Base-by-base conservation (phyloP, 306 rosid genomes). In the Citrullus colocynthis region DNA sequence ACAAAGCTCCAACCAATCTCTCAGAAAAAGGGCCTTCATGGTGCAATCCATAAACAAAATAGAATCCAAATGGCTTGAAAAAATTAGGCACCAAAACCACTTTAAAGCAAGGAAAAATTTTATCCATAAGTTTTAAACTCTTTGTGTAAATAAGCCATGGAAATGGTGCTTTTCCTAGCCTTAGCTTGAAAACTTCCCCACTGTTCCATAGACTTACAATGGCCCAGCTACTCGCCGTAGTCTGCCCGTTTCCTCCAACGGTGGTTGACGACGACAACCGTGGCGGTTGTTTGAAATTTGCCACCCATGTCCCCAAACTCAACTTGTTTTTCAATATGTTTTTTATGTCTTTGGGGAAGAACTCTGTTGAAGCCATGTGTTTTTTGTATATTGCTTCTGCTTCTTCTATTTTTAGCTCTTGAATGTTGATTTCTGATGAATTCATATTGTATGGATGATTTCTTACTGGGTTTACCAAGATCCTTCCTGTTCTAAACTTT, bases 191-290 rank as follows among this genome's bases (percentile, higher is more conserved):
- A 3, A 92, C 42, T 8, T 90, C 85, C 24, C 96, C 93, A 61
- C 96, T 89, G 48, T 95, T 92, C 98, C 97, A 95, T 9, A 95
- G 93, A 74, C 98, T 95, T 34, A 90, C 82, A 86, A 94, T 84
- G 14, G 97, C 98, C 97, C 97, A 95, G 75, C 84, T 88, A 75
- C 84, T 88, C 4, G 66, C 64, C 3, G 92, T 36, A 36, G 8
- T 34, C 63, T 75, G 79, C 41, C 83, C 85, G 21, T 72, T 18
- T 16, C 21, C 49, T 20, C 76, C 71, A 20, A 83, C 77, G 5
- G 16, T 0, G 15, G 1, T 48, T 85, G 56, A 34, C 64, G n/a
- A 7, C 30, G 30, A 9, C 41, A 58, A 45, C 84, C 78, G 75
- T 24, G 67, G 55, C 34, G 83, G 88, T 18, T 88, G 89, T 81